Evolutionary conservation across 805 yeast genomes (phyloP), one percentile per base, ranked within the genome.

Genomic region (Kuraishia piskuri): DNA sequence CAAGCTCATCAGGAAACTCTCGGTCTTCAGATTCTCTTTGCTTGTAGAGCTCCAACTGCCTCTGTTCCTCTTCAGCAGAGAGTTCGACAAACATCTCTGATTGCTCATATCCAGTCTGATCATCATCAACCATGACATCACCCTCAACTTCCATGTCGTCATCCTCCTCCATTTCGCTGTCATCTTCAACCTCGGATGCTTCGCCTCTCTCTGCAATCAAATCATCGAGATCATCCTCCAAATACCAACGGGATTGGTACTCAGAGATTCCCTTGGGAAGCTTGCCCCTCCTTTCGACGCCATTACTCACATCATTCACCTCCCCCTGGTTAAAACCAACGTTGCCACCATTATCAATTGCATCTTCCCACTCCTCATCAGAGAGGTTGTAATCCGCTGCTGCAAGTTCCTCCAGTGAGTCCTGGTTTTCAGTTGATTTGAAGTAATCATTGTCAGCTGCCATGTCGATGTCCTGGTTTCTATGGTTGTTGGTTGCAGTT

Each of bases 1-100:
- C 98, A 53, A 92, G 71, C 70, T 94, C 99, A 69, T 94, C 99
- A 0, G 98, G 98, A 75, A 90, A 94, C 61, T 91, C 96, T 37
- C 82, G 77, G 65, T 90, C 97, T 53, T 91, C 97, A 55, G 79
- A 79, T 59, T 83, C 96, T 57, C 80, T 68, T 45, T 75, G 75
- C 60, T 94, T 80, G 71, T 76, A 90, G 61, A 77, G 79, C 54
- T 77, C 72, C 57, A 90, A 74, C 68, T 91, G 97, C 61, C 82
- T 78, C 55, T 82, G 83, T 66, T 89, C 97, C 61, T 90, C 97
- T 61, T 88, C 96, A 36, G 85, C 83, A 1, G 86, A 73, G 51
- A 90, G 70, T 40, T 90, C 96, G 53, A 82, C 83, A 63, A 83
- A 84, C 74, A 77, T 75, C 57, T 85, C 92, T 3, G 74, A 58